These are phyloP conservation scores for Alternaria alternata DNA, from an alignment of 2,329 filamentous ascomycete genomes.

Conservation along the genomic window DNA sequence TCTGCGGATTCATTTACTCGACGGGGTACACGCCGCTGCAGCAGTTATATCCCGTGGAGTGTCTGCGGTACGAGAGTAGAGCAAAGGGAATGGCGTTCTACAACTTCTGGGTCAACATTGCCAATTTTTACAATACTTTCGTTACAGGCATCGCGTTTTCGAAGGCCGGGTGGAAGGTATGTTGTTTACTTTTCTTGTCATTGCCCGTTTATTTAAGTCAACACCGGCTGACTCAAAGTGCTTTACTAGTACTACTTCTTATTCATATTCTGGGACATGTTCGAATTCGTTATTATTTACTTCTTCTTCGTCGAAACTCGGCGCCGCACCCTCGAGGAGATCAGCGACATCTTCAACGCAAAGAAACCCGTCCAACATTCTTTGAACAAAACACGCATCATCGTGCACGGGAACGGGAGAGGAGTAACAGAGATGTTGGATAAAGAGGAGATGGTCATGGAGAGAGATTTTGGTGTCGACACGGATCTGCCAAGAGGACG, in stretches of 20 bases:
- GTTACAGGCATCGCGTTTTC: constrained; percentile 54
- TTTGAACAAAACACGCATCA: constrained; percentile 40
- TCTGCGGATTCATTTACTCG: constrained; percentile 53
- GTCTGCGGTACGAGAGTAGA: constrained; percentile 56
- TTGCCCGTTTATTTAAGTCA: neutral
- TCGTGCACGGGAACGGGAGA: constrained; percentile 38
- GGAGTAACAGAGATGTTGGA: constrained; percentile 45
- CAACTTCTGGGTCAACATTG: constrained; percentile 57
- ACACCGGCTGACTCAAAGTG: neutral
- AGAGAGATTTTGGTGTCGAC: constrained; percentile 13
- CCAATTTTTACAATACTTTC: constrained; percentile 57
- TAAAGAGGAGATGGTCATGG: constrained; percentile 30
- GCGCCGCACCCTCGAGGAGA: constrained; percentile 56
- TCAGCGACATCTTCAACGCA: constrained; percentile 54
- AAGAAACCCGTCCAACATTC: constrained; percentile 51
- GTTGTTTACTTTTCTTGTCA: neutral
- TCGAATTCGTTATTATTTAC: constrained; percentile 52
- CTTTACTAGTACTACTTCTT: constrained; percentile 48
- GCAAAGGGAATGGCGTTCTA: constrained; percentile 61
- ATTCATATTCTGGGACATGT: constrained; percentile 53
- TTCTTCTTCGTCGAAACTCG: constrained; percentile 51
- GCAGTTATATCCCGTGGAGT: constrained; percentile 60
- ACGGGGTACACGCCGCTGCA: constrained; percentile 57
- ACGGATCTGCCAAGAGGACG: constrained; percentile 1
- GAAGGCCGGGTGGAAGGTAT: constrained; percentile 49